These are phyloP conservation scores for Boletus rubescentipes DNA, from an alignment of 768 basidiomycete genomes.

Conservation along the genomic window DNA sequence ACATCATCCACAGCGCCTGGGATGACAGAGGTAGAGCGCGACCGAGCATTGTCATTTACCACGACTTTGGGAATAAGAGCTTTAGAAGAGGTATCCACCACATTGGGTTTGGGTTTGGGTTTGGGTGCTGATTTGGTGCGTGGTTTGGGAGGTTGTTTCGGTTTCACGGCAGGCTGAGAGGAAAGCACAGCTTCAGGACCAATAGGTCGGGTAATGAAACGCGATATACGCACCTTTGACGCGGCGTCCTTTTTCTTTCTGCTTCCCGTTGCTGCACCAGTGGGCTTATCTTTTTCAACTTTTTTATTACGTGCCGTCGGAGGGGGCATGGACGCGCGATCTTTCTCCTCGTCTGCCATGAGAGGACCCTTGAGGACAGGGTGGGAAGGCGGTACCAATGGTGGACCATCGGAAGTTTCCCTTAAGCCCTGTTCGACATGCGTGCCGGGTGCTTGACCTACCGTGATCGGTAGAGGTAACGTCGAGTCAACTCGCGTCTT, in stretches of 20 bases:
- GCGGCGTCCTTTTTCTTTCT: slow-evolving; percentile 36
- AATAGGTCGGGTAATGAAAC: not conserved
- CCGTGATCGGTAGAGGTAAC: not conserved
- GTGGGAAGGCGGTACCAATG: slow-evolving; percentile 4
- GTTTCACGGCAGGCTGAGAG: slow-evolving; percentile 23
- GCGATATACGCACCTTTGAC: slow-evolving; percentile 18
- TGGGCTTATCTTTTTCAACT: slow-evolving; percentile 23
- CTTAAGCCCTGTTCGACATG: not conserved
- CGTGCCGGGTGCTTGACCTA: not conserved
- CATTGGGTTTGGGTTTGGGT: slow-evolving; percentile 22
- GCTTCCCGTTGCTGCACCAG: slow-evolving; percentile 22
- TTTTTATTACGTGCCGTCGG: slow-evolving; percentile 33
- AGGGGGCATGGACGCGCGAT: slow-evolving; percentile 63
- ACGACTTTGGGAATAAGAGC: slow-evolving; percentile 15
- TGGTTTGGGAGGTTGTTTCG: slow-evolving; percentile 32
- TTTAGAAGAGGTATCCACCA: slow-evolving; percentile 17
- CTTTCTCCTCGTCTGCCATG: slow-evolving; percentile 23
- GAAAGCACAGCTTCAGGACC: not conserved
- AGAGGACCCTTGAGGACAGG: slow-evolving; percentile 9
- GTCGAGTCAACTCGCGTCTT: slow-evolving; percentile 1
- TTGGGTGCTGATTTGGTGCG: slow-evolving; percentile 33
- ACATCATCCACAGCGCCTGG: slow-evolving; percentile 44
- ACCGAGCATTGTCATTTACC: slow-evolving; percentile 43
- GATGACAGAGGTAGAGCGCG: slow-evolving; percentile 70
- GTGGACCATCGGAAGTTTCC: slow-evolving; percentile 4